Conservation (phyloP, 2,329 filamentous ascomycete genomes). For the Paraphaeosphaeria sporulosa region DNA sequence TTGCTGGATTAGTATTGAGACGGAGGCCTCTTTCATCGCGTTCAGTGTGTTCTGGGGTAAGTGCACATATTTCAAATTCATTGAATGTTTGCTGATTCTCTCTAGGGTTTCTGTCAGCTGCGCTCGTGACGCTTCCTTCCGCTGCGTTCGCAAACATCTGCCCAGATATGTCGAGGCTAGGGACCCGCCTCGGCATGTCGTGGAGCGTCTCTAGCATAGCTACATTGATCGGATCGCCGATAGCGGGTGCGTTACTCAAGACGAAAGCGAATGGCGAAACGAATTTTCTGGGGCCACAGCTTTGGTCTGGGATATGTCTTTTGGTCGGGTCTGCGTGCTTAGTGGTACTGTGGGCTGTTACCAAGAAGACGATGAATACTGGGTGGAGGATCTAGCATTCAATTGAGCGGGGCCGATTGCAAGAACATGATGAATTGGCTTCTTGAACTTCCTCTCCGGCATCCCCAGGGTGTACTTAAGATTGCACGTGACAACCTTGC, state of each 20-base stretch:
- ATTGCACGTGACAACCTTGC: too few species aligned
- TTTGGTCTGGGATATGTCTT: constrained; percentile 47
- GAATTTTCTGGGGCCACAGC: constrained; percentile 42
- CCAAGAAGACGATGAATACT: constrained; percentile 32
- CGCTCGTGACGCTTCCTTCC: constrained; percentile 47
- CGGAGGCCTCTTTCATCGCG: constrained; percentile 37
- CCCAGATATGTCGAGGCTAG: constrained; percentile 44
- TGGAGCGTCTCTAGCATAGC: constrained; percentile 48
- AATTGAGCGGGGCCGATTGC: neutral
- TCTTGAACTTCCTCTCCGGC: neutral
- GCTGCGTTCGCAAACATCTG: constrained; percentile 48
- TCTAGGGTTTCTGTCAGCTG: constrained; percentile 48
- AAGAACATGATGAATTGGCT: neutral
- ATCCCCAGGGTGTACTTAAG: neutral
- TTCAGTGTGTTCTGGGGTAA: constrained; percentile 48
- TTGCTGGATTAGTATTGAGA: constrained; percentile 43
- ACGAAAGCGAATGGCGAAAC: constrained; percentile 27
- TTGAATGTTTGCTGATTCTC: neutral
- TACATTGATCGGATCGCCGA: constrained; percentile 45
- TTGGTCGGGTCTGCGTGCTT: constrained; percentile 38
- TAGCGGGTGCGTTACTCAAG: constrained; percentile 43
- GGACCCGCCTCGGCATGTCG: constrained; percentile 48
- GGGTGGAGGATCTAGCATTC: constrained; percentile 39
- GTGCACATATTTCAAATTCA: constrained; percentile 6
- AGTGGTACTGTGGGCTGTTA: constrained; percentile 34